A percentile compares a stretch with the other conserved stretches of the same genome.
These are phyloP conservation scores for Lachnellula arida DNA, from an alignment of 2,329 filamentous ascomycete species.

Conservation along the genomic window DNA sequence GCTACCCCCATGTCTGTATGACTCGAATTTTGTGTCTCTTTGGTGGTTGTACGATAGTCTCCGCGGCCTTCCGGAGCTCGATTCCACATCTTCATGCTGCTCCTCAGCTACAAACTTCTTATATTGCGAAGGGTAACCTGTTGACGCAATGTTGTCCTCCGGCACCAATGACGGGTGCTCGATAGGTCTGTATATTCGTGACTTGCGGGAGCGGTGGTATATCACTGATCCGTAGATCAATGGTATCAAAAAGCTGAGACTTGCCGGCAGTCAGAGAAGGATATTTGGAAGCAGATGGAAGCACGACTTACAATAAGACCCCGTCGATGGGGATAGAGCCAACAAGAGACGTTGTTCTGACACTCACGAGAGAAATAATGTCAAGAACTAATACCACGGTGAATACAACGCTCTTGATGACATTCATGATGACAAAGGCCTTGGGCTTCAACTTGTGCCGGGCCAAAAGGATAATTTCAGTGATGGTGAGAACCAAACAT, in stretches of 20 bases:
- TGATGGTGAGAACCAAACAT: constrained; percentile 21
- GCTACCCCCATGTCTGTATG: constrained; percentile 9
- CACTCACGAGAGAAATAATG: constrained; percentile 11
- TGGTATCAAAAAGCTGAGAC: constrained; percentile 22
- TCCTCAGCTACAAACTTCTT: neutral
- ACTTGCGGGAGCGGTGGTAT: constrained; percentile 14
- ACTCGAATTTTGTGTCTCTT: constrained; percentile 19
- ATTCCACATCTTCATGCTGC: constrained; percentile 4
- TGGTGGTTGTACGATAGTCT: constrained; percentile 20
- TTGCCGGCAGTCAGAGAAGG: constrained; percentile 3
- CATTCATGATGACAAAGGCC: constrained; percentile 21
- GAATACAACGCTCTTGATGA: constrained; percentile 20
- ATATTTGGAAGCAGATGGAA: neutral
- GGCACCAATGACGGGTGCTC: constrained; percentile 1
- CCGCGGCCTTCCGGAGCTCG: neutral
- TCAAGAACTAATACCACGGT: constrained; percentile 14
- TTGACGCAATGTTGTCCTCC: neutral
- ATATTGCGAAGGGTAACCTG: neutral
- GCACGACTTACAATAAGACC: constrained; percentile 16
- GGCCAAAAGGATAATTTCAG: constrained; percentile 25
- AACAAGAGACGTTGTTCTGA: constrained; percentile 2
- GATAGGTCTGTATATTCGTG: constrained; percentile 9
- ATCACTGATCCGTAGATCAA: constrained; percentile 25
- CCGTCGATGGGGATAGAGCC: constrained; percentile 14
- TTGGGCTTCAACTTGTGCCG: constrained; percentile 20